phyloP scores from a whole-genome alignment of 2,329 filamentous ascomycete species.

The Metarhizium brunneum region DNA sequence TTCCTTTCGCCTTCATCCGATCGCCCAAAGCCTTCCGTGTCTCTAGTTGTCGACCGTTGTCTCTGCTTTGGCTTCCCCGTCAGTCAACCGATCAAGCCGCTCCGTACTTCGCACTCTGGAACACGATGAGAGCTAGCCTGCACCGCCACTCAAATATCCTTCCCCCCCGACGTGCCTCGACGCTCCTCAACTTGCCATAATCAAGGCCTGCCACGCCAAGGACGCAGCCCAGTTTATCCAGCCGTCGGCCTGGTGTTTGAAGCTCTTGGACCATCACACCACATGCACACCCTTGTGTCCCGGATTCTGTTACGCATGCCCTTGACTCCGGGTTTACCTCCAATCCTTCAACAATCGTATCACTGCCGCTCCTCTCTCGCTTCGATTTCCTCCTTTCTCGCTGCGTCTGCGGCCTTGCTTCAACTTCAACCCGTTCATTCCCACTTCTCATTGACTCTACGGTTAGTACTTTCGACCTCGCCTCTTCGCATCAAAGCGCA shows the following conservation, averaged over 20 bases:
- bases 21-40: neutral
- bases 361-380: neutral
- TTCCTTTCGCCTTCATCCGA: neutral
- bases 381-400: neutral
- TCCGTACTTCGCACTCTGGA: neutral
- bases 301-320: neutral
- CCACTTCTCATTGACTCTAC: neutral
- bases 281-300: neutral
- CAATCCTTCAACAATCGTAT: neutral
- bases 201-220: neutral
- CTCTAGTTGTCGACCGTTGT: neutral
- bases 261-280: neutral
- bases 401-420: neutral
- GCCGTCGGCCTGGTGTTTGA: neutral
- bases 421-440: neutral
- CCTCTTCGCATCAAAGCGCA: neutral
- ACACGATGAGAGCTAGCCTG: neutral
- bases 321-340: neutral
- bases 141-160: neutral
- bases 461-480: neutral
- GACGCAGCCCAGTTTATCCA: neutral
- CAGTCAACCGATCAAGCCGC: neutral
- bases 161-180: neutral
- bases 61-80: neutral
- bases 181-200: neutral